These are phyloP conservation scores for Podaxis sp. DNA, from an alignment of 768 basidiomycete genomes.

Conservation along the genomic window DNA sequence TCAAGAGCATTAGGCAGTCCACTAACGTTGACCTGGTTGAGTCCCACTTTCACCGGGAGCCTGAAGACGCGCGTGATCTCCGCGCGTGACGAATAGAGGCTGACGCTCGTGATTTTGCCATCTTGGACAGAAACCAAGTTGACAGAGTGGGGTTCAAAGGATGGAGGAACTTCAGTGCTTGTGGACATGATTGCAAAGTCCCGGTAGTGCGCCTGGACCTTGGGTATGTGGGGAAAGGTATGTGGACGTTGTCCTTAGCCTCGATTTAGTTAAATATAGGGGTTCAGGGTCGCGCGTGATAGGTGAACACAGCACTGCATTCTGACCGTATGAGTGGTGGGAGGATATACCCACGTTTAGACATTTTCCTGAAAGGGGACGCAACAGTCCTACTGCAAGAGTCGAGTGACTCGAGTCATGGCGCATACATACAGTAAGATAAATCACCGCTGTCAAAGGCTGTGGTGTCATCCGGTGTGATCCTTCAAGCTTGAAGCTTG, in stretches of 20 bases:
- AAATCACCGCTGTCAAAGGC: too few relatives aligned
- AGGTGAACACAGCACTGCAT: too few relatives aligned
- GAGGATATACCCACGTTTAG: too few relatives aligned
- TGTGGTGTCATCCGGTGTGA: too few relatives aligned
- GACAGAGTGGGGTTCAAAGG: constrained; percentile 25
- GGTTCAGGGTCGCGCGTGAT: too few relatives aligned
- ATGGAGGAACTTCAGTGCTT: constrained; percentile 8
- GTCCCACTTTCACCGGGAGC: constrained; percentile 36
- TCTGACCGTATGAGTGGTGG: too few relatives aligned
- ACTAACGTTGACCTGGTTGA: constrained; percentile 39
- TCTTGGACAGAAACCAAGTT: constrained; percentile 29
- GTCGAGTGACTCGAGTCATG: too few relatives aligned
- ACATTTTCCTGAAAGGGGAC: too few relatives aligned
- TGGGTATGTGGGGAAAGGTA: neutral
- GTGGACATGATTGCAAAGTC: neutral
- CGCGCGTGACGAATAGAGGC: constrained; percentile 41
- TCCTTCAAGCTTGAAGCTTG: too few relatives aligned
- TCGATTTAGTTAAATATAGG: too few relatives aligned
- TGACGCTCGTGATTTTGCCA: constrained; percentile 39
- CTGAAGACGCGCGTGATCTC: constrained; percentile 42
- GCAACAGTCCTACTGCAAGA: too few relatives aligned
- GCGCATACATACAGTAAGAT: too few relatives aligned
- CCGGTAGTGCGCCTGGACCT: neutral
- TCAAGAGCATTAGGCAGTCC: constrained; percentile 39
- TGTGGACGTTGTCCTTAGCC: neutral